A percentile compares a stretch with the other conserved stretches of the same genome.
Conservation (phyloP, 2,329 filamentous ascomycete genomes). For the Ascochyta rabiei region DNA sequence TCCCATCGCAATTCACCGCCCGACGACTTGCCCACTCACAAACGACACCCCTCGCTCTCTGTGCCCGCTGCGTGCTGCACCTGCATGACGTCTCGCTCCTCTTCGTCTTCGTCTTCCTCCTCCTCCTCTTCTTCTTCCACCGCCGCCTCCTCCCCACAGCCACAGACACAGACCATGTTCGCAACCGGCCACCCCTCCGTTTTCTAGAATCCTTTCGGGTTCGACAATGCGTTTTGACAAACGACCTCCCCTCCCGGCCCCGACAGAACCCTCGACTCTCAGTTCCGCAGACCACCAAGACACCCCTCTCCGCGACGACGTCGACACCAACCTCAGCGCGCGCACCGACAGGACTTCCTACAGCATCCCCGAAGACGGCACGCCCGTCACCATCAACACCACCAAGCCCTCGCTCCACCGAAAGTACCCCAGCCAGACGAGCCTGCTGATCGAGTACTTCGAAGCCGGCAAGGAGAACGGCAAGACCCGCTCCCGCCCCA, state of each 20-base stretch:
- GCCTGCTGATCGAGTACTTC: constrained; percentile 92
- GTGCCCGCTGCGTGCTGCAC: neutral
- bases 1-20: neutral
- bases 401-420: constrained; percentile 63
- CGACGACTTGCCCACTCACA: no score
- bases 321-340: constrained; percentile 72
- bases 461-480: constrained; percentile 74
- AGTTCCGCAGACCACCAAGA: constrained; percentile 64
- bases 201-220: constrained; percentile 40
- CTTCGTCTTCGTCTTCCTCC: constrained; percentile 1
- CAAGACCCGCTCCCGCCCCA: constrained; percentile 73
- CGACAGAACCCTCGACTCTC: constrained; percentile 73
- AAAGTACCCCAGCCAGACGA: constrained; percentile 76
- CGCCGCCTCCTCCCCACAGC: neutral
- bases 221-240: constrained; percentile 54
- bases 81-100: constrained; percentile 1
- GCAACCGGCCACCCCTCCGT: constrained; percentile 25
- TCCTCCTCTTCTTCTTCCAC: neutral
- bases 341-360: constrained; percentile 74
- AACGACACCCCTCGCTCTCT: neutral
- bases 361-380: constrained; percentile 84
- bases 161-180: constrained; percentile 38
- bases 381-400: constrained; percentile 89
- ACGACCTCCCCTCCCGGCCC: constrained; percentile 73
- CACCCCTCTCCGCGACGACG: constrained; percentile 53